Evolutionary conservation across 2,329 filamentous ascomycete genomes (phyloP), one percentile per base, ranked within the genome.

Genomic region (Pseudogymnoascus sp.): DNA sequence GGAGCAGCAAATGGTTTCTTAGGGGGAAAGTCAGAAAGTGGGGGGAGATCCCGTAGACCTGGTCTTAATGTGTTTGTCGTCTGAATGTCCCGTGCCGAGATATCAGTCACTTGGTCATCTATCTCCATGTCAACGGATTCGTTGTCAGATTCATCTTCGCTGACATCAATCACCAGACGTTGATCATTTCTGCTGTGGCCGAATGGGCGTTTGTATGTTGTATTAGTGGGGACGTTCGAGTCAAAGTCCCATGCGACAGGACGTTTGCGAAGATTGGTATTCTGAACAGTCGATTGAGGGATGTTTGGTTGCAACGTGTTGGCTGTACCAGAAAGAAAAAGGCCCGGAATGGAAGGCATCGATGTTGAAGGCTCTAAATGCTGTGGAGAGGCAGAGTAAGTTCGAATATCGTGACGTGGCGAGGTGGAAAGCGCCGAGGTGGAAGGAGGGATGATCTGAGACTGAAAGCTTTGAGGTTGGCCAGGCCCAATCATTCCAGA

Each of bases 81-180:
- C 74, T 51, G 74, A 75, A 41, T 21, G n/a, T 31, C 27, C 27
- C n/a, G 61, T 41, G n/a, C 25, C n/a, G 2, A 39, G 7, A 25
- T 10, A 27, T 72, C 70, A 78, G 80, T 55, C 81, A 84, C 66
- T 27, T 84, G 84, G 61, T 76, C 75, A 35, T 77, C 75, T 25
- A 88, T 79, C 35, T 89, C 87, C 84, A 88, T 89, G 62, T 86
- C 85, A 55, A 86, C 80, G 66, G 86, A 84, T 62, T 85, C 84
- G 59, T 85, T 82, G 38, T 82, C 80, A 5, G 78, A 80, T 25
- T 79, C 83, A 29, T 72, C 84, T 29, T 96, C 92, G 71, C 91
- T 96, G 39, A 95, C 87, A 66, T 95, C 85, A 67, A 96, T 96
- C 39, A 96, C 83, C 60, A 96, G 82, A 2, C 82, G 82, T 59